Evolutionary conservation across 2,329 filamentous ascomycete genomes (phyloP).

Genomic region (Epichloe sp.): DNA sequence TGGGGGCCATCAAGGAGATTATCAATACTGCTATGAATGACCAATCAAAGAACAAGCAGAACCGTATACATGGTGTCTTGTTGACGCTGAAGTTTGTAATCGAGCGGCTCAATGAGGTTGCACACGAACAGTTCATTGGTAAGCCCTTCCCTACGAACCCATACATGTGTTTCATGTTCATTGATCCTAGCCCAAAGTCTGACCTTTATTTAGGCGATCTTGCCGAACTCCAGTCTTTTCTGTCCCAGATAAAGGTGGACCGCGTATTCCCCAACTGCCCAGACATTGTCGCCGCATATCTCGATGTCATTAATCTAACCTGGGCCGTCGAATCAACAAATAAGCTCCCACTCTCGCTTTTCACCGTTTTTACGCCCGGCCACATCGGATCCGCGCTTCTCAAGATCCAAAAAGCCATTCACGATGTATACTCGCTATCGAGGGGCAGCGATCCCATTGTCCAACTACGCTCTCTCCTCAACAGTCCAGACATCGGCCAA

Average conservation of each 20-base stretch:
- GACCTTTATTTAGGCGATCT: conserved; percentile 15
- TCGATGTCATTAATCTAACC: conserved; percentile 33
- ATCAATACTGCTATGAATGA: conserved; percentile 18
- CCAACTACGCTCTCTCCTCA: conserved; percentile 15
- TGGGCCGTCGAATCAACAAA: conserved; percentile 17
- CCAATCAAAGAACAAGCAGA: conserved; percentile 24
- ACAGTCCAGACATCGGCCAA: conserved; percentile 16
- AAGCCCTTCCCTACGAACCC: conserved; percentile 11
- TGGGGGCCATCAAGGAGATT: conserved; percentile 24
- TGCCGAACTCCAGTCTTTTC: conserved; percentile 16
- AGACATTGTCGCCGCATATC: conserved; percentile 31
- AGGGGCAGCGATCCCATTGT: conserved; percentile 11
- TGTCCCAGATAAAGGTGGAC: conserved; percentile 15
- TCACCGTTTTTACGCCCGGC: conserved; percentile 10
- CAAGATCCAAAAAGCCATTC: conserved; percentile 24
- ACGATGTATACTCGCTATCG: conserved; percentile 22
- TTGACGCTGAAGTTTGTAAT: conserved; percentile 43
- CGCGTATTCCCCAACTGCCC: conserved; percentile 18
- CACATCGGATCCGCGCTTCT: conserved; percentile 24
- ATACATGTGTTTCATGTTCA: too few species aligned
- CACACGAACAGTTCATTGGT: conserved; percentile 29
- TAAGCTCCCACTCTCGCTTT: conserved; percentile 8
- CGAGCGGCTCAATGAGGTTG: conserved; percentile 37
- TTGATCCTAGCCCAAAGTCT: not conserved
- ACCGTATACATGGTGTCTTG: conserved; percentile 45